Conservation (phyloP, 257 asterid species). For the Marsdenia floribunda region DNA sequence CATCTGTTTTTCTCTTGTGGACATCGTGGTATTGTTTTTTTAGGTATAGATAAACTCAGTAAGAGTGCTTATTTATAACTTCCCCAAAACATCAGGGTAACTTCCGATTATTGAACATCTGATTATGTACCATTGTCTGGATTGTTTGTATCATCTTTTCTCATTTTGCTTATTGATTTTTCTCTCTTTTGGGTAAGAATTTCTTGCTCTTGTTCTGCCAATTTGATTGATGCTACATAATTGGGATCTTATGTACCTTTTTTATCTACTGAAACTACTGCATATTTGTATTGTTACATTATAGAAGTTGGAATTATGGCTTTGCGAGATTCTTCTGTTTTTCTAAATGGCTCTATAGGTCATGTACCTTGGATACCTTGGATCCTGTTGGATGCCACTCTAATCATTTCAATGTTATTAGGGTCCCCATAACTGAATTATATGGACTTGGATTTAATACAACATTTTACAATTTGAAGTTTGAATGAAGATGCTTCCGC, state of each 20-base stretch:
- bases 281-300: background rate
- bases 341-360: background rate
- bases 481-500: background rate
- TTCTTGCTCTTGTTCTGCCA: background rate
- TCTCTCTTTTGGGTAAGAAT: background rate
- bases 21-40: no score
- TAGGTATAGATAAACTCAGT: no score
- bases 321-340: background rate
- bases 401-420: background rate
- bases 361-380: background rate
- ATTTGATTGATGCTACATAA: background rate
- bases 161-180: background rate
- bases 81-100: background rate
- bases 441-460: background rate
- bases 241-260: background rate
- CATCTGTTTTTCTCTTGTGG: no score
- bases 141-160: background rate
- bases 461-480: background rate
- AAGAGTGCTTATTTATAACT: background rate
- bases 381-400: background rate
- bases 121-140: background rate
- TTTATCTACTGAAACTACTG: background rate
- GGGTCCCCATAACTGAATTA: background rate
- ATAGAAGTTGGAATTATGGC: background rate
- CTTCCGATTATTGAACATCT: background rate